Conservation (phyloP, 1,284 basidiomycete species). For the Papiliotrema fonsecae region DNA sequence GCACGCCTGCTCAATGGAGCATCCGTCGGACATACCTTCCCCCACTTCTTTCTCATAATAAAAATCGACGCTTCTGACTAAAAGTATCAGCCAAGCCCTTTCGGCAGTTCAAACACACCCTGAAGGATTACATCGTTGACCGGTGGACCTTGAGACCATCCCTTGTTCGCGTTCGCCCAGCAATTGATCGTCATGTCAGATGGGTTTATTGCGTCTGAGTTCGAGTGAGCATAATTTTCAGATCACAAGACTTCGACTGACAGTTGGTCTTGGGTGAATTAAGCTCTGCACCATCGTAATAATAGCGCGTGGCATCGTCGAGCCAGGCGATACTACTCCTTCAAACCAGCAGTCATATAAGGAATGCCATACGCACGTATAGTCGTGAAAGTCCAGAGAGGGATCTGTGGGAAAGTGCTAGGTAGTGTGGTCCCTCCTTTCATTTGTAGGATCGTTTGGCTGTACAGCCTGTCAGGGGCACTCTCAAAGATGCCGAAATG, state of each 20-base stretch:
- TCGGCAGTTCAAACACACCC: neutral
- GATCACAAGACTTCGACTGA: neutral
- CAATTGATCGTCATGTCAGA: constrained; percentile 10
- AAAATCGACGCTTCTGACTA: neutral
- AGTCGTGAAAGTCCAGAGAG: constrained; percentile 10
- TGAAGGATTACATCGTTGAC: constrained; percentile 1
- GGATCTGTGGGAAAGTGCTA: constrained; percentile 10
- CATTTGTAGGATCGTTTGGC: neutral
- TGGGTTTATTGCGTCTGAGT: constrained; percentile 2
- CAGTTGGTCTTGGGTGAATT: constrained; percentile 7
- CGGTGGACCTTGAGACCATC: constrained; percentile 14
- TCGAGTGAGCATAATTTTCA: neutral
- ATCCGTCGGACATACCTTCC: neutral
- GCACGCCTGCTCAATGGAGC: neutral
- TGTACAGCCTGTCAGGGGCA: too few species aligned
- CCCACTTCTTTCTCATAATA: neutral
- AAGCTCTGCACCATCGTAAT: constrained; percentile 8
- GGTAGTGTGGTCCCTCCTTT: neutral
- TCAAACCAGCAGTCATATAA: too few species aligned
- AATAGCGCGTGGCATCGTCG: constrained; percentile 6
- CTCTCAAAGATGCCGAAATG: neutral
- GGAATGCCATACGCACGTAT: constrained; percentile 5
- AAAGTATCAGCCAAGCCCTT: neutral
- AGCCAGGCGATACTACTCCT: constrained; percentile 12
- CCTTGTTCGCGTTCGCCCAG: constrained; percentile 10